Base-by-base conservation (phyloP, 345 rosid genomes). In the Hibiscus mutabilis region DNA sequence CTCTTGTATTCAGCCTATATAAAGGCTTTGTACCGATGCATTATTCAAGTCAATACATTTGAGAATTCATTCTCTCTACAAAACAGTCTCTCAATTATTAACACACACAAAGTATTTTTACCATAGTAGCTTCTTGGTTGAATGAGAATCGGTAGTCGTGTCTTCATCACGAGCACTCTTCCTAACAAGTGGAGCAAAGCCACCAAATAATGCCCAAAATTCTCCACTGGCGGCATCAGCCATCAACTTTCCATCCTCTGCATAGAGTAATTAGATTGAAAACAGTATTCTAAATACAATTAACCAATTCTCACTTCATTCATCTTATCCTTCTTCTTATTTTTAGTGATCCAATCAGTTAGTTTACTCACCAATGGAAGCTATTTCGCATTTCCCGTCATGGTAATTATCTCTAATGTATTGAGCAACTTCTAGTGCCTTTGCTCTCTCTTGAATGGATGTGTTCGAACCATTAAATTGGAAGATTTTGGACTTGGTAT, bases 191-290 rank as follows among this genome's bases (percentile, higher is more conserved):
- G 99, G 99, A 86, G 99, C 99, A 87, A 90, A 95, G 21, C 99
- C 99, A 77, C 99, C 99, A 79, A 95, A 95, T 59, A 90, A 78
- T 37, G 84, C 91, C 99, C 98, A 95, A 83, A 95, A 95, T 68
- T 95, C 99, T 72, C 99, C 98, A 80, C 91, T 84, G 77, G 89
- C 99, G 76, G 93, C 89, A 90, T 92, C 99, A 77, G 98, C 97
- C 99, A 95, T 95, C 84, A 95, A 79, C 79, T 82, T 92, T 73
- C 97, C 99, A 81, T 92, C 99, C 91, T 92, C 98, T 92, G 72
- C 73, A 76, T 57, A 73, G 75, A 75, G 12, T 49, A 77, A 52
- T 55, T 53, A 79, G 55, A 68, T 22, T 75, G 52, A 68, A 44
- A 67, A 42, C 33, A 15, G 51, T 47, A 47, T 15, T 47, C 52